phyloP scores from a whole-genome alignment of 352 stramenopile genomes.

The Aphanomyces astaci region DNA sequence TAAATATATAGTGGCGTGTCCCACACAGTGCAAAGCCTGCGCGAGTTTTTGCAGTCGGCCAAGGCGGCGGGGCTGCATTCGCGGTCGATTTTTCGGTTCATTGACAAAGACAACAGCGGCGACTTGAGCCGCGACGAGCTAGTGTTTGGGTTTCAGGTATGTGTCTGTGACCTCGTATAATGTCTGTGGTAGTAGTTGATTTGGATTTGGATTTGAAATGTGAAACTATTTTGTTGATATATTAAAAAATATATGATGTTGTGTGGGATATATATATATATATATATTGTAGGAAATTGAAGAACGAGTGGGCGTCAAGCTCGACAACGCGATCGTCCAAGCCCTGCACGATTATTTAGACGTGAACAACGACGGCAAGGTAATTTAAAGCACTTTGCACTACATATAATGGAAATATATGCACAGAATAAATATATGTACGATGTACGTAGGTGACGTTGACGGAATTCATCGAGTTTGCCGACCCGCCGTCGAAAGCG shows the following conservation, averaged over 20 bases:
- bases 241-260: too few species aligned
- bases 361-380: constrained; percentile 4
- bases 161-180: too few species aligned
- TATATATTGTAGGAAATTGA: constrained; percentile 2
- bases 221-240: too few species aligned
- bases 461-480: constrained; percentile 12
- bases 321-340: background rate
- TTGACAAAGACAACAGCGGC: constrained; percentile 13
- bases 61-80: constrained; percentile 8
- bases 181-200: too few species aligned
- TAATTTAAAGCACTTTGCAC: too few species aligned
- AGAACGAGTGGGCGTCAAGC: background rate
- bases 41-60: constrained; percentile 1
- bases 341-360: constrained; percentile 9
- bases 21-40: background rate
- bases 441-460: background rate
- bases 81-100: constrained; percentile 10
- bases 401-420: too few species aligned
- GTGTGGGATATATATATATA: background rate
- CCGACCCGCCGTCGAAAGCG: background rate
- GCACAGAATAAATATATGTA: too few species aligned
- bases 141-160: constrained; percentile 3
- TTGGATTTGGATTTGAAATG: too few species aligned
- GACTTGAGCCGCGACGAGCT: constrained; percentile 11
- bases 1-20: background rate